Evolutionary conservation across 106 monocot genomes (phyloP).

Genomic region (Dioscorea zingiberensis): DNA sequence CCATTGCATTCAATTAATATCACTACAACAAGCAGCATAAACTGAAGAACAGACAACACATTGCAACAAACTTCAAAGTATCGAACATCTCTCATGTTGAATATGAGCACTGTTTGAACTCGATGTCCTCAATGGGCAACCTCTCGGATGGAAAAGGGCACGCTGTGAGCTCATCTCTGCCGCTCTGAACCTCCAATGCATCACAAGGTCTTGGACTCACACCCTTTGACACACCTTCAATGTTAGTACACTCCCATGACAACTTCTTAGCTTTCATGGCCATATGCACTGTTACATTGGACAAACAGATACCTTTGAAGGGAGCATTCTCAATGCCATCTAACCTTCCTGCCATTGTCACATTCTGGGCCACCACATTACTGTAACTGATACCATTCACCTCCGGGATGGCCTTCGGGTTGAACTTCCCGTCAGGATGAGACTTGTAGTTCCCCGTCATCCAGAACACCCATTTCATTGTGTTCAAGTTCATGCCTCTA

Average conservation of each 20-base stretch:
- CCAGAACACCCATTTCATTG: slow-evolving; percentile 92
- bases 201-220: slow-evolving; percentile 48
- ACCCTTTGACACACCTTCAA: slow-evolving; percentile 36
- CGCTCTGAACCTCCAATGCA: slow-evolving; percentile 17
- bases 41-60: too few relatives aligned
- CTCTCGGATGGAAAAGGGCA: slow-evolving; percentile 50
- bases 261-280: slow-evolving; percentile 51
- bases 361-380: slow-evolving; percentile 60
- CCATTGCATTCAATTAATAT: too few relatives aligned
- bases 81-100: neutral
- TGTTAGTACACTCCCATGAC: slow-evolving; percentile 61
- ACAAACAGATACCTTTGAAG: slow-evolving; percentile 79
- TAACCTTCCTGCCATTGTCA: slow-evolving; percentile 56
- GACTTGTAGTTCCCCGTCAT: slow-evolving; percentile 78
- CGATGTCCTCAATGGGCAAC: slow-evolving; percentile 40
- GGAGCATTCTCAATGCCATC: slow-evolving; percentile 66
- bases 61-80: too few relatives aligned
- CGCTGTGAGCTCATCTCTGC: neutral
- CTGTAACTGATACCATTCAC: slow-evolving; percentile 70
- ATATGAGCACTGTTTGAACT: slow-evolving; percentile 40
- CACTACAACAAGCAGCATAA: too few relatives aligned
- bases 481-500: slow-evolving; percentile 43
- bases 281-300: slow-evolving; percentile 56
- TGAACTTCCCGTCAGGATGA: slow-evolving; percentile 60
- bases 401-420: slow-evolving; percentile 64